Percentiles rank a stretch among this genome's conserved stretches.
These are phyloP conservation scores for Tillandsia fasciculata DNA, from an alignment of 176 grass and related monocot species.

Conservation along the genomic window DNA sequence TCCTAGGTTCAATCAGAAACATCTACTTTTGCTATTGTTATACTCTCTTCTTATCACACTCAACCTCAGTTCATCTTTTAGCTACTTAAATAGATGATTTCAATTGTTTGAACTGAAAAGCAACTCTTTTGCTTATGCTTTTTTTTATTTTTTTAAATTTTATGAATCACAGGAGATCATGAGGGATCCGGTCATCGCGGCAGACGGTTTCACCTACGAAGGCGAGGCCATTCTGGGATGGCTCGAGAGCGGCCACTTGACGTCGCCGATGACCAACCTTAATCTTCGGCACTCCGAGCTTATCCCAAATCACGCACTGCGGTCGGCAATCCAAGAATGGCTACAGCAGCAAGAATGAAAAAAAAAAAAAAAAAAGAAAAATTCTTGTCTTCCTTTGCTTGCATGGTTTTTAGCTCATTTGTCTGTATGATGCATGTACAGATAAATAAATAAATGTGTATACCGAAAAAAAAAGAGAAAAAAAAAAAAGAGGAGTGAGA, in stretches of 20 bases:
- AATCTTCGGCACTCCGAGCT: slow-evolving; percentile 41
- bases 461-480: too few relatives aligned
- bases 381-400: too few relatives aligned
- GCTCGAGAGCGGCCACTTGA: slow-evolving; percentile 36
- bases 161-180: slow-evolving; percentile 51
- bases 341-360: slow-evolving; percentile 9
- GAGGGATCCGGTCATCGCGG: slow-evolving; percentile 73
- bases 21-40: background rate
- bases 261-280: slow-evolving; percentile 89
- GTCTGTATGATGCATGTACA: too few relatives aligned
- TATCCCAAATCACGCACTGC: slow-evolving; percentile 67
- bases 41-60: background rate
- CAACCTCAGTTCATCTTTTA: background rate
- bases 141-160: background rate
- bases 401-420: too few relatives aligned
- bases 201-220: slow-evolving; percentile 89
- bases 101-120: background rate
- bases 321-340: slow-evolving; percentile 58
- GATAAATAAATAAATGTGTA: too few relatives aligned
- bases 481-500: too few relatives aligned
- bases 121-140: background rate
- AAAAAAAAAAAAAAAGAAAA: too few relatives aligned
- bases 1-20: background rate
- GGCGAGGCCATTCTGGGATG: slow-evolving; percentile 63
- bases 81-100: background rate